These are phyloP conservation scores for Agarophyton chilense DNA, from an alignment of 23 red algal genomes.

Conservation along the genomic window DNA sequence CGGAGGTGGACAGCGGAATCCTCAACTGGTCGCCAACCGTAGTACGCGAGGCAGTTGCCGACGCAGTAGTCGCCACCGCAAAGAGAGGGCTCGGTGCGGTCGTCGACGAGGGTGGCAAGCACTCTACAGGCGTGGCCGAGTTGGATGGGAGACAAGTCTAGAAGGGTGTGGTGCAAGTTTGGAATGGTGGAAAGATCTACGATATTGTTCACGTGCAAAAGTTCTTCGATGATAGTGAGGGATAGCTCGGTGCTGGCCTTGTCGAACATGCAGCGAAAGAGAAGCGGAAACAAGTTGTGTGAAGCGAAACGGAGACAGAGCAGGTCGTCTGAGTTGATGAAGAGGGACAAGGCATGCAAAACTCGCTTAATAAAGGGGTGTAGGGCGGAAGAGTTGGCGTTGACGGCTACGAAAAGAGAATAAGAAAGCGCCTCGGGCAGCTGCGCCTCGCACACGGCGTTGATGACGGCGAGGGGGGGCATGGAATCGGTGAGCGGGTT, in stretches of 20 bases:
- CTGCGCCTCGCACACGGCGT: slow-evolving; percentile 30
- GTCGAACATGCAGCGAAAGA: slow-evolving; percentile 48
- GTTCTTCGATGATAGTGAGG: slow-evolving; percentile 59
- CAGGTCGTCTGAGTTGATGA: neutral
- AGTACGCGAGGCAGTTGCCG: slow-evolving; percentile 1
- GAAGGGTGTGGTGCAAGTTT: slow-evolving; percentile 18
- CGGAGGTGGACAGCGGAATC: slow-evolving; percentile 36
- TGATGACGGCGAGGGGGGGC: neutral
- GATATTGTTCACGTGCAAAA: slow-evolving; percentile 23
- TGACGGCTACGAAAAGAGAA: slow-evolving; percentile 28
- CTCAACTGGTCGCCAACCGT: slow-evolving; percentile 54
- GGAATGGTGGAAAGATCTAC: slow-evolving; percentile 65
- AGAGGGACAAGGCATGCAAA: neutral
- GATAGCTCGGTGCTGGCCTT: slow-evolving; percentile 39
- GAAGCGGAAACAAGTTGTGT: slow-evolving; percentile 44
- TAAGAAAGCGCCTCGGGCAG: slow-evolving; percentile 15
- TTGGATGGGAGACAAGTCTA: slow-evolving; percentile 48
- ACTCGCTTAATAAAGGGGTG: neutral
- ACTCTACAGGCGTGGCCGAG: slow-evolving; percentile 63
- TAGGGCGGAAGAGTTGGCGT: neutral
- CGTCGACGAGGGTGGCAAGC: slow-evolving; percentile 50
- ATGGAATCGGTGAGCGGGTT: slow-evolving; percentile 9
- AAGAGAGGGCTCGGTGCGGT: slow-evolving; percentile 9
- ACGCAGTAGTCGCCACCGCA: slow-evolving; percentile 14
- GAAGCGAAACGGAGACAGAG: slow-evolving; percentile 3